Base-by-base conservation (phyloP, 495 filamentous ascomycete genomes). In the Penicillium steckii region DNA sequence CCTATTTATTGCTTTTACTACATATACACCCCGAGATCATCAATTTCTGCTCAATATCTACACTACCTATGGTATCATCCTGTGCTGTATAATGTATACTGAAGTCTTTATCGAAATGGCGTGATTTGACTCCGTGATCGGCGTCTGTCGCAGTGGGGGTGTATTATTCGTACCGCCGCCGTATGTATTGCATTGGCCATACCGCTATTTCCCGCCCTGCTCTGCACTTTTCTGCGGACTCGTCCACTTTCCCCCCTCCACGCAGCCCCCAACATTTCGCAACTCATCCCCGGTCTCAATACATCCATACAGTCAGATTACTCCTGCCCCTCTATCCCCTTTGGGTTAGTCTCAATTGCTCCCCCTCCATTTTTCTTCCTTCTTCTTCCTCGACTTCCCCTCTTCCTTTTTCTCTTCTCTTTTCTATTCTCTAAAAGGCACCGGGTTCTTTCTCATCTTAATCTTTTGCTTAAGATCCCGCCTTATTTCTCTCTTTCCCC, bases 361-460 rank as follows among this genome's bases (percentile, higher is more conserved):
- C 30, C 64, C 61, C 61, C 69, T 64, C 56, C 57, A 53, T 67
- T 67, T 67, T 66, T 61, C 52, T 61, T 59, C 55, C 59, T 51
- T n/a, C 52, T 41, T 43, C 56, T 59, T 57, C 52, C 61, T 59
- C 50, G 56, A 45, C 51, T 58, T 44, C 17, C 23, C 53, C 46
- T 19, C 51, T 43, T 44, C 60, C 48, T 54, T 62, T 46, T 48
- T 50, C 38, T 51, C 38, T 59, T 48, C 40, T 40, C 45, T 55
- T 44, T 48, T n/a, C n/a, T 55, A 53, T 49, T 62, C 48, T 48
- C 51, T 53, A 54, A 56, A 50, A 64, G 50, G 65, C 49, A 53
- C 65, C 49, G 68, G 56, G 59, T 55, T 55, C 49, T 50, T 60
- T 23, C 53, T 29, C 41, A 61, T 41, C 25, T 54, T 59, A 60